Evolutionary conservation across 495 filamentous ascomycete genomes (phyloP), one percentile per base, ranked within the genome.

Genomic region (Lasiosphaeriaceae sp.): DNA sequence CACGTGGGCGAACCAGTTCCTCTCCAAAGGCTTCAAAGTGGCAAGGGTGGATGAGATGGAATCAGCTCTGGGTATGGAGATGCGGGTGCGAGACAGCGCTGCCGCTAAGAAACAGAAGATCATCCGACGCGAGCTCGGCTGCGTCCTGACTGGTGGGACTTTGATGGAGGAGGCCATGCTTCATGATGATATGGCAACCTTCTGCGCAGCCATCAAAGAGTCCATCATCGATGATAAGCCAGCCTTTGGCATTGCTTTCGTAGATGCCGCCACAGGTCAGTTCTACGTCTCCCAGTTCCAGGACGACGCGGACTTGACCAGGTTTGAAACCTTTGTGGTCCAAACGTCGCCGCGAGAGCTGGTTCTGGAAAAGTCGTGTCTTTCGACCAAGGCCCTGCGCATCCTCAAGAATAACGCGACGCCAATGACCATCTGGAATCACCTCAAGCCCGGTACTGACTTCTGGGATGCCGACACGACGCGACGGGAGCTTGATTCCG

Each of bases 111-210:
- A 80, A 39, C 90, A 96, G 61, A 97, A 97, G 72, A 85, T 99
- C 60, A 99, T 99, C 62, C 85, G 83, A 52, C 82, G 95, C 64
- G 92, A 99, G 73, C 80, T 99, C 23, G 83, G 90, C 9, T 92
- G 89, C 65, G 90, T 99, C 37, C 80, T 97, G n/a, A 99, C 95
- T 0, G 81, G 83, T 8, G 95, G 94, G 29, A 99, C 95, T 11
- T 80, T 99, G 11, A 92, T 97, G 39, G 95, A 99, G 52, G 90
- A 88, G 12, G 86, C 86, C 58, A 97, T 99, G 95, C 84, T 99
- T 17, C 92, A 97, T 69, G 92, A 97, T 67, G 95, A 97, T 67
- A 96, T 96, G 86, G 91, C 94, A 2, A 95, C 90, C 0, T 99
- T 88, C 72, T 99, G 95, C 73, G 90, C 93, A 52, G 90, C 95